Evolutionary conservation across 345 rosid species (phyloP), one percentile per base, ranked within the genome.

Genomic region (Erodium maritimum): DNA sequence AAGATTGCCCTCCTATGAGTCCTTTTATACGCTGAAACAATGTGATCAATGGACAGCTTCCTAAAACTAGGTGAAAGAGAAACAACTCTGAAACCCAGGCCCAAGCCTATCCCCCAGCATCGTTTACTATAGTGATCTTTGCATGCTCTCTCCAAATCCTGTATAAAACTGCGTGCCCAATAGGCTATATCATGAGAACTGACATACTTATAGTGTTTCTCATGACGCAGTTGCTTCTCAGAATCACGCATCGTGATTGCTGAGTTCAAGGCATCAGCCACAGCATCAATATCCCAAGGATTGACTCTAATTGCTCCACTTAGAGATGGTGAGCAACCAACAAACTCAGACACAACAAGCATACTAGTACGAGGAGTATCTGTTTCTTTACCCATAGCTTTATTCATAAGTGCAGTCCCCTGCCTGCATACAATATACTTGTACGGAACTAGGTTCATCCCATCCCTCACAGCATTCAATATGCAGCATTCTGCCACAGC

Each of bases 221-320:
- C 77, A 52, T 77, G 81, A 61, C 81, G 67, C 68, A 77, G 45
- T 56, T 68, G 78, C 61, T 73, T 70, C 64, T 77, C 81, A 14
- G 22, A 2, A 22, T 57, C 54, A 55, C 73, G 63, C 71, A 63
- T 61, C 17, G 42, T 60, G 46, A 77, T 58, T 60, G 81, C 73
- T 19, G 23, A 2, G 58, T 54, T 45, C 21, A 77, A 29, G 8
- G 81, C 81, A 56, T 73, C 61, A n/a, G 77, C 70, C 9, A 77
- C 81, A 4, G 71, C 70, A 64, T 73, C 77, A 62, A 70, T 50
- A 17, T 77, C 75, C 81, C 81, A 77, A 13, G 81, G 81, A 42
- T 77, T 77, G 14, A 77, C 81, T 52, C 81, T 65, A 11, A 77
- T 65, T 8, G 81, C 81, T 33, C 81, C 81, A 62, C 81, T 77